Evolutionary conservation across 257 asterid species (phyloP).

Genomic region (Primulina eburnea): DNA sequence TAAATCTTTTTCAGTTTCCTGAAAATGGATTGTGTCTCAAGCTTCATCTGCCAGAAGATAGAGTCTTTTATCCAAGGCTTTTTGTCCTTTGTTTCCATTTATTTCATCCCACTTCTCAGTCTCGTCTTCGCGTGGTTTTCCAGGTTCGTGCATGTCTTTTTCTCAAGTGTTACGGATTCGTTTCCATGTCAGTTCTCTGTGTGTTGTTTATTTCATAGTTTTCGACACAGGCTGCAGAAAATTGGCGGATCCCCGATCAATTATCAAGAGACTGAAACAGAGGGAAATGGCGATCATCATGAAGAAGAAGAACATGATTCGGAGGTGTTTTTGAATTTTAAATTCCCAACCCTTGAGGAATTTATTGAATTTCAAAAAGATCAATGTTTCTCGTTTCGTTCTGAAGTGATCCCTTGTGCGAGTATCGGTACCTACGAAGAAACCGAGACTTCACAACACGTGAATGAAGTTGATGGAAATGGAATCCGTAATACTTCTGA

Average conservation of each 20-base stretch:
- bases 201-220: neutral
- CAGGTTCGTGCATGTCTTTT: conserved; percentile 38
- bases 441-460: conserved; percentile 23
- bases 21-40: conserved; percentile 45
- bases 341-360: conserved; percentile 66
- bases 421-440: conserved; percentile 31
- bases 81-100: conserved; percentile 36
- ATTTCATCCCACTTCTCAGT: conserved; percentile 41
- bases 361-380: conserved; percentile 36
- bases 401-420: conserved; percentile 33
- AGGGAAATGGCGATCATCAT: conserved; percentile 26
- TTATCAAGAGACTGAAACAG: conserved; percentile 20
- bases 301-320: conserved; percentile 34
- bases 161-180: neutral
- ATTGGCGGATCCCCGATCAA: conserved; percentile 18
- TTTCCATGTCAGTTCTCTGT: neutral
- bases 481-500: neutral
- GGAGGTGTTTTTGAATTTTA: conserved; percentile 48
- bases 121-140: conserved; percentile 36
- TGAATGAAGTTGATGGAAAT: conserved; percentile 16
- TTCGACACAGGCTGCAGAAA: conserved; percentile 33
- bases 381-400: conserved; percentile 22
- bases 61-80: conserved; percentile 25
- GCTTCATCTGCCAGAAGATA: conserved; percentile 38
- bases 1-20: conserved; percentile 16